Evolutionary conservation across 495 filamentous ascomycete genomes (phyloP).

Genomic region (Trypethelium eluteriae): DNA sequence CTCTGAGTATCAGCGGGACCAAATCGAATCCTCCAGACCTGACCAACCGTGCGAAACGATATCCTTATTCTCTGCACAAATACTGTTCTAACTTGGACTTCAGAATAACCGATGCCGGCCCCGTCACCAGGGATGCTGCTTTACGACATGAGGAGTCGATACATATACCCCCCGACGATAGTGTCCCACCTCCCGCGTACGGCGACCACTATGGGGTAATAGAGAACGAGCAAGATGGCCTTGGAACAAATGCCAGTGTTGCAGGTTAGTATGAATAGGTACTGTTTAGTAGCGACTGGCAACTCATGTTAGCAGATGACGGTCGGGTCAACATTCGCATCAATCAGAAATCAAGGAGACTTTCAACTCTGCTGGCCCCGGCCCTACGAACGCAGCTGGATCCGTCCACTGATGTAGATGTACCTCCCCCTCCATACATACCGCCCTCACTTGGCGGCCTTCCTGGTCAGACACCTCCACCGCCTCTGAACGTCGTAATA

Average conservation of each 20-base stretch:
- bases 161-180: not conserved
- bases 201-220: slow-evolving; percentile 44
- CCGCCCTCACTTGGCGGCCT: slow-evolving; percentile 53
- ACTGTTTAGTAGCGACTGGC: slow-evolving; percentile 8
- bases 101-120: slow-evolving; percentile 4
- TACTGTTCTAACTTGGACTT: not conserved
- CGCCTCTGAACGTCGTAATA: slow-evolving; percentile 45
- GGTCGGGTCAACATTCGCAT: slow-evolving; percentile 72
- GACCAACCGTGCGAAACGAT: not conserved
- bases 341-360: slow-evolving; percentile 52
- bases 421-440: slow-evolving; percentile 51
- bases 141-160: not conserved
- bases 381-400: slow-evolving; percentile 54
- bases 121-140: not conserved
- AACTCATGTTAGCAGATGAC: slow-evolving; percentile 41
- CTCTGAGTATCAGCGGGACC: not conserved
- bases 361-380: slow-evolving; percentile 60
- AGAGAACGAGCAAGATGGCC: slow-evolving; percentile 44
- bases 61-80: not conserved
- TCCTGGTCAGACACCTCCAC: slow-evolving; percentile 48
- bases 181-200: slow-evolving; percentile 43
- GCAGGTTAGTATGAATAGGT: slow-evolving; percentile 17
- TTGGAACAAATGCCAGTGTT: slow-evolving; percentile 48
- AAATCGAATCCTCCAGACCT: not conserved
- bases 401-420: slow-evolving; percentile 36